These are phyloP conservation scores for Wickerhamiella azyma DNA, from an alignment of 805 yeast species.

Conservation along the genomic window DNA sequence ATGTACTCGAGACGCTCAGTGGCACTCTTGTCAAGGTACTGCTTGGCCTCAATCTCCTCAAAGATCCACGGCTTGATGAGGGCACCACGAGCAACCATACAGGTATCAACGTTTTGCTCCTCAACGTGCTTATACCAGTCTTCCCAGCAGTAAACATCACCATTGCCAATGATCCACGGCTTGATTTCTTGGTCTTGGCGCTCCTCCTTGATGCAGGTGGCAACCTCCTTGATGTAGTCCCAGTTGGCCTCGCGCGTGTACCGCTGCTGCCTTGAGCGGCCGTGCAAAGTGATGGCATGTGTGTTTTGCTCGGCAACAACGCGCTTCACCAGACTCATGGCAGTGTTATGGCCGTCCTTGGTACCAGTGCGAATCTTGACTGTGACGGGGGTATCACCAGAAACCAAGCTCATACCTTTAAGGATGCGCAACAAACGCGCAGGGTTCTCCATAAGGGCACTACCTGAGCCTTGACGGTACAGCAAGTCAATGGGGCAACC, in stretches of 20 bases:
- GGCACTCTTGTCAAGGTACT: constrained; percentile 82
- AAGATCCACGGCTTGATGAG: constrained; percentile 97
- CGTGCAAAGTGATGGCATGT: constrained; percentile 87
- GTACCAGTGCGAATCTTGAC: constrained; percentile 89
- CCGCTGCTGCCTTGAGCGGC: constrained; percentile 91
- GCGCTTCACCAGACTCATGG: constrained; percentile 59
- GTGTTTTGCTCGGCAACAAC: constrained; percentile 66
- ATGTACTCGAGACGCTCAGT: constrained; percentile 73
- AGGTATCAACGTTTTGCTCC: constrained; percentile 68
- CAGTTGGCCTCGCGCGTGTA: constrained; percentile 87
- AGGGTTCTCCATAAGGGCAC: constrained; percentile 83
- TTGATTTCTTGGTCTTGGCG: constrained; percentile 45
- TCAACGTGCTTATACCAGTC: constrained; percentile 72
- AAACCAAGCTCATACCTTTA: constrained; percentile 75
- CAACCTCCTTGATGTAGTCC: constrained; percentile 72
- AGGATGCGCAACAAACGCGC: constrained; percentile 64
- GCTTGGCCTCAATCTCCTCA: constrained; percentile 83
- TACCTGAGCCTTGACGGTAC: constrained; percentile 92
- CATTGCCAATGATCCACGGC: constrained; percentile 84
- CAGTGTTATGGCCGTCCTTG: constrained; percentile 72
- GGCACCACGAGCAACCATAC: constrained; percentile 97
- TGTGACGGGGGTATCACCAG: constrained; percentile 86
- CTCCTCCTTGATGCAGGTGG: constrained; percentile 47
- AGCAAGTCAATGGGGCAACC: constrained; percentile 96
- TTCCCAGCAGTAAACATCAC: constrained; percentile 74